Base-by-base conservation (phyloP, 2,329 filamentous ascomycete species). In the Clonostachys rosea region DNA sequence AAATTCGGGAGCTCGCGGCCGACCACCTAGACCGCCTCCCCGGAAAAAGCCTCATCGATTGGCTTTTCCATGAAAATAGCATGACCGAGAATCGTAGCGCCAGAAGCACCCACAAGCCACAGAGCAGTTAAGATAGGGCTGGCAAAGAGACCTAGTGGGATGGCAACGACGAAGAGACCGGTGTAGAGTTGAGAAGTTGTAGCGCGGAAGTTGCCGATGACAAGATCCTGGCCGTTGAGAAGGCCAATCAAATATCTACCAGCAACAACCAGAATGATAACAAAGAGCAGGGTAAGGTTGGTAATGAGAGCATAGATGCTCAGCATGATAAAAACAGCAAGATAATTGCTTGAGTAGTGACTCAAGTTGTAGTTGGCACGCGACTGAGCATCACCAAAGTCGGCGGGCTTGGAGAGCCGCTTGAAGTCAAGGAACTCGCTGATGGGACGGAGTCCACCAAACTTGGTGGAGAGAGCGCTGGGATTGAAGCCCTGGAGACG, bases 21-120 rank as follows among this genome's bases (percentile, higher is more conserved):
- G 94, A 97, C 91, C 91, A 95, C 81, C 85, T 97, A 99, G 88
- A 99, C 94, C 91, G 94, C 92, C 92, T 99, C 94, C 91, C 95
- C 94, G 81, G 92, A 96, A 96, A 99, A 99, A 96, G 91, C 91
- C 91, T 95, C 92, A 85, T 97, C 94, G 78, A 97, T 96, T 50
- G 92, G 92, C 82, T 96, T 96, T 69, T 97, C 92, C 87, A 97
- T 85, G 66, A 97, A 83, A 54, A 91, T 81, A 58, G 94, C 94
- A 74, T 99, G 94, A 71, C 94, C 94, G 56, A 97, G 76, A 57
- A 97, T 95, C 66, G 86, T 89, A 66, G 96, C 90, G 67, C 90
- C 91, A 58, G 88, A 92, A 59, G 94, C 94, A 66, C 94, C 94
- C 64, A 97, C 90, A 65, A 99, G 81, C 94, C 94, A 97, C 59